These are phyloP conservation scores for Suhomyces bolitotheri DNA, from an alignment of 1,139 yeast genomes.

Conservation along the genomic window DNA sequence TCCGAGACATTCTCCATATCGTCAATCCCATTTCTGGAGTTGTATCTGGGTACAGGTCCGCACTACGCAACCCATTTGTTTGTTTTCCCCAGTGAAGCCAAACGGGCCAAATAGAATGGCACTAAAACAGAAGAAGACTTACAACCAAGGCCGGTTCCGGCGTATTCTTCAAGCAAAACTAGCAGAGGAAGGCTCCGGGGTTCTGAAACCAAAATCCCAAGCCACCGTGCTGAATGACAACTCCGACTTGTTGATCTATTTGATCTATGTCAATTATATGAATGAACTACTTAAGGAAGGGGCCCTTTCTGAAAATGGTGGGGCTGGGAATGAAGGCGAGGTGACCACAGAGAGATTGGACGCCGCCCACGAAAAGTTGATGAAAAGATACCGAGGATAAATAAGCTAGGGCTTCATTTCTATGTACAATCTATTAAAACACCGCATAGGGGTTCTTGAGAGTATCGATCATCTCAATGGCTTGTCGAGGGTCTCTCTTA, in stretches of 20 bases:
- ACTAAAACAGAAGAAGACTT: slow-evolving; percentile 18
- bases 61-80: too few relatives aligned
- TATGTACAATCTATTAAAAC: slow-evolving; percentile 20
- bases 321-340: slow-evolving; percentile 30
- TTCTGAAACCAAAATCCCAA: slow-evolving; percentile 5
- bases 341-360: slow-evolving; percentile 20
- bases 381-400: slow-evolving; percentile 32
- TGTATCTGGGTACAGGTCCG: too few relatives aligned
- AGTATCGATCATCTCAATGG: slow-evolving; percentile 62
- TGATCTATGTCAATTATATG: slow-evolving; percentile 50
- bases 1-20: too few relatives aligned
- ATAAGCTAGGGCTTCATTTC: background rate
- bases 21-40: too few relatives aligned
- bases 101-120: slow-evolving; percentile 4
- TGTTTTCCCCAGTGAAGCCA: too few relatives aligned
- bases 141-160: slow-evolving; percentile 23
- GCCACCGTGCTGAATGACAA: slow-evolving; percentile 35
- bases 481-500: slow-evolving; percentile 78
- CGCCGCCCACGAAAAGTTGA: slow-evolving; percentile 23
- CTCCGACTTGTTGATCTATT: slow-evolving; percentile 46
- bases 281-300: slow-evolving; percentile 38
- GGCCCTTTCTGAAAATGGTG: slow-evolving; percentile 34
- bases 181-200: background rate
- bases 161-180: slow-evolving; percentile 21
- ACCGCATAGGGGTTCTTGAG: slow-evolving; percentile 36